Evolutionary conservation across 805 yeast genomes (phyloP).

Genomic region (Candida corydali): DNA sequence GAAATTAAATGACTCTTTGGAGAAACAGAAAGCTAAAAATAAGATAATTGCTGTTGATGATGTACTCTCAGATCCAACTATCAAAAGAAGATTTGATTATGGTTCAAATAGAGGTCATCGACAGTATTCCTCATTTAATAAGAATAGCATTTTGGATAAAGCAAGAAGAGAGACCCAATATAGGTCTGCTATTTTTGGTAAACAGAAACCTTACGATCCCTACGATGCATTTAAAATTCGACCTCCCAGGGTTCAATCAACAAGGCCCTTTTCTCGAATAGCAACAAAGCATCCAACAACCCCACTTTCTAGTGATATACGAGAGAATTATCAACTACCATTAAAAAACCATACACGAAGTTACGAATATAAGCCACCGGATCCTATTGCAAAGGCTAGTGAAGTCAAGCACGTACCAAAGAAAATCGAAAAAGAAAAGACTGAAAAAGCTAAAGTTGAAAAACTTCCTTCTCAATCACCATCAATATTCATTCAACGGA

Average conservation of each 20-base stretch:
- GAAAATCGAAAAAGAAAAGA: neutral
- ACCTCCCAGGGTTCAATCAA: no score
- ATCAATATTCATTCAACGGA: conserved; percentile 10
- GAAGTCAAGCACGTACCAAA: conserved; percentile 6
- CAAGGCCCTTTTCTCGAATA: no score
- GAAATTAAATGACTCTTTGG: conserved; percentile 35
- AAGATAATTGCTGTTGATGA: conserved; percentile 29
- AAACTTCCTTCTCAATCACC: neutral
- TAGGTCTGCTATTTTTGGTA: conserved; percentile 30
- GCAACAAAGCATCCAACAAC: no score
- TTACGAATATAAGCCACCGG: neutral
- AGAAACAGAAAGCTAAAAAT: conserved; percentile 37
- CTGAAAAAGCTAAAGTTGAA: neutral
- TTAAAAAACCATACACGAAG: conserved; percentile 3
- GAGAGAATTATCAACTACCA: no score
- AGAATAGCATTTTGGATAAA: conserved; percentile 28
- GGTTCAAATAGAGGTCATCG: conserved; percentile 2
- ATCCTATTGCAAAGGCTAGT: conserved; percentile 3
- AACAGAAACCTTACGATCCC: conserved; percentile 18
- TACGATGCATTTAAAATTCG: conserved; percentile 19
- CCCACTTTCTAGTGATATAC: no score
- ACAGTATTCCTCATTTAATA: conserved; percentile 6
- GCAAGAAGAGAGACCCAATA: conserved; percentile 33
- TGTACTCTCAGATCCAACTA: conserved; percentile 25
- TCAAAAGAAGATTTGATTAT: conserved; percentile 12